phyloP scores from a whole-genome alignment of 371 early-diverging fungal species.

The Mucor irregularis region DNA sequence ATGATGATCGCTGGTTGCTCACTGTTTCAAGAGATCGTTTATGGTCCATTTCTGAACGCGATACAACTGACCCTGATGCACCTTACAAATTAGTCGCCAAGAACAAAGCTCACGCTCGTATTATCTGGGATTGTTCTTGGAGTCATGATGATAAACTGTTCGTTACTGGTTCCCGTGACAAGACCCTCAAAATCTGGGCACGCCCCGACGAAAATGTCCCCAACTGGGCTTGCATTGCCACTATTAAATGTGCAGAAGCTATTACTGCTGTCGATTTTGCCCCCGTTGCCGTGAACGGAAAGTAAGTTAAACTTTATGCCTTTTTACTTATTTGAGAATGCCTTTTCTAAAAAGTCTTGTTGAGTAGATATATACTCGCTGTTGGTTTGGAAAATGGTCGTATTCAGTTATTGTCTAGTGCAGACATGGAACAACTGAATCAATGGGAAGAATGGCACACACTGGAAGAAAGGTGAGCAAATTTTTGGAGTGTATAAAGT shows the following conservation, averaged over 20 bases:
- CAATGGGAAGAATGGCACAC: conserved; percentile 46
- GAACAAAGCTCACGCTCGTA: conserved; percentile 89
- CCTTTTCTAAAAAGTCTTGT: background rate
- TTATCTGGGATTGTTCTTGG: conserved; percentile 94
- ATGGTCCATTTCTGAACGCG: conserved; percentile 78
- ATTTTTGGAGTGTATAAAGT: background rate
- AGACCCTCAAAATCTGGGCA: conserved; percentile 84
- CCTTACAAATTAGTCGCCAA: conserved; percentile 62
- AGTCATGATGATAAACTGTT: conserved; percentile 76
- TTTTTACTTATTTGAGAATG: background rate
- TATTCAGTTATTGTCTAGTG: conserved; percentile 54
- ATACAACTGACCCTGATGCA: conserved; percentile 34
- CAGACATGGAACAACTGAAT: conserved; percentile 15
- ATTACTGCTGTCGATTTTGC: conserved; percentile 85
- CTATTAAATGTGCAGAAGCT: conserved; percentile 70
- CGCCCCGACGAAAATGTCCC: conserved; percentile 13
- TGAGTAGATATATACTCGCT: conserved; percentile 72
- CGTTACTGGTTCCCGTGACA: conserved; percentile 93
- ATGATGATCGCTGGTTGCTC: conserved; percentile 69
- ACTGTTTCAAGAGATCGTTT: conserved; percentile 90
- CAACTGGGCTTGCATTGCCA: conserved; percentile 48
- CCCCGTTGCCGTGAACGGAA: conserved; percentile 41
- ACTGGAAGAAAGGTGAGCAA: conserved; percentile 50
- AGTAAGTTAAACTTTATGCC: conserved; percentile 20
- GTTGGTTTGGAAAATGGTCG: conserved; percentile 83